These are phyloP conservation scores for Thecamonas trahens DNA, from an alignment of 78 protist genomes.

Conservation along the genomic window DNA sequence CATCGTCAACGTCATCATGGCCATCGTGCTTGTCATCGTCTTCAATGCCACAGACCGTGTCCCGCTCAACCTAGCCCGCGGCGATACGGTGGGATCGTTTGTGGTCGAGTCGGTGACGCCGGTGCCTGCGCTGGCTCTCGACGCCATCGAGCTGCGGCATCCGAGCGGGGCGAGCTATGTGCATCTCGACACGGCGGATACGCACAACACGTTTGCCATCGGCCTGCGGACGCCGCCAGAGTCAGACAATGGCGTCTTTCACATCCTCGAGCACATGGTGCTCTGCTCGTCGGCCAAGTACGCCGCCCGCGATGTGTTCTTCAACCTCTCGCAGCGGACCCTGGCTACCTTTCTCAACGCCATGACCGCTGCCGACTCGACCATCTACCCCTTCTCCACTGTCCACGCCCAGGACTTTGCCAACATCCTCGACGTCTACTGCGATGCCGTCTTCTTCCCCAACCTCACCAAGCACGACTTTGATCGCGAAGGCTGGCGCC, in stretches of 20 bases:
- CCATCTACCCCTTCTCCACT: slow-evolving; percentile 82
- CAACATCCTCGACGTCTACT: slow-evolving; percentile 68
- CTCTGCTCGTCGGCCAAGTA: slow-evolving; percentile 82
- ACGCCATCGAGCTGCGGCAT: no score
- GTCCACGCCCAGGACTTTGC: slow-evolving; percentile 60
- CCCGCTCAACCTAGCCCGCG: no score
- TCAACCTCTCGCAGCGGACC: slow-evolving; percentile 70
- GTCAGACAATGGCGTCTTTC: slow-evolving; percentile 85
- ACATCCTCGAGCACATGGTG: slow-evolving; percentile 89
- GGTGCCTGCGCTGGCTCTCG: no score
- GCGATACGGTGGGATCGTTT: no score
- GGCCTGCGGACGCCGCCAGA: slow-evolving; percentile 22
- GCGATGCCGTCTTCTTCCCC: slow-evolving; percentile 81
- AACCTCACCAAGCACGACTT: slow-evolving; percentile 46
- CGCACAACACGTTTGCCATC: slow-evolving; percentile 22
- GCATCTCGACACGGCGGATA: slow-evolving; percentile 14
- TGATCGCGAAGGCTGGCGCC: slow-evolving; percentile 80
- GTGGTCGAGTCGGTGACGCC: no score
- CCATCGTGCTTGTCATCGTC: no score
- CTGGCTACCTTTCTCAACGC: slow-evolving; percentile 58
- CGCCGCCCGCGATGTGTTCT: slow-evolving; percentile 86
- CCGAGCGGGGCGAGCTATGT: slow-evolving; percentile 1
- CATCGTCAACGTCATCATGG: no score
- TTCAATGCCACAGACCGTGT: no score
- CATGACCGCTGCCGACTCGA: slow-evolving; percentile 53